Percentiles rank a stretch among this genome's conserved stretches.
phyloP scores from a whole-genome alignment of 495 filamentous ascomycete species.

The Penicillium coprophilum region DNA sequence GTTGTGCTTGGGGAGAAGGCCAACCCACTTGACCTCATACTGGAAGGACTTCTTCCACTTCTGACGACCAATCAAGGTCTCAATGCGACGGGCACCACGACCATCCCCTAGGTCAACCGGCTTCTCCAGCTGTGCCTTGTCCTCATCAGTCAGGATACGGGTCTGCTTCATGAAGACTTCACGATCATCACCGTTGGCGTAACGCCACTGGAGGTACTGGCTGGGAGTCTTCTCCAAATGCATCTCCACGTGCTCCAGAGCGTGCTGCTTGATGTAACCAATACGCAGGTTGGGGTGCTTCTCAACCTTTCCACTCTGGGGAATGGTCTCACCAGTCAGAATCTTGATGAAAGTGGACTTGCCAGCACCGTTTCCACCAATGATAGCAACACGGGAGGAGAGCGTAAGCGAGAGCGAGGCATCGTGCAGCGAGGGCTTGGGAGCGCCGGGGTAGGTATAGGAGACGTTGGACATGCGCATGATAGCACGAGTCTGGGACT shows the following conservation, averaged over 20 bases:
- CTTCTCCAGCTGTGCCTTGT: conserved; percentile 88
- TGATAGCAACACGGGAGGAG: conserved; percentile 91
- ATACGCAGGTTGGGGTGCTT: conserved; percentile 99
- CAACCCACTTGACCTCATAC: conserved; percentile 96
- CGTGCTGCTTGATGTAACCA: conserved; percentile 99
- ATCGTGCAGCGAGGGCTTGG: conserved; percentile 82
- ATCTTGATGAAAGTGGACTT: conserved; percentile 99
- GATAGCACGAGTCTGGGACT: conserved; percentile 88
- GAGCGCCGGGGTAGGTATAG: conserved; percentile 83
- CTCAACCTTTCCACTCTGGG: conserved; percentile 84
- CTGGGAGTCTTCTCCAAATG: conserved; percentile 98
- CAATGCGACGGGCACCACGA: conserved; percentile 72
- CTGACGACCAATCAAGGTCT: conserved; percentile 89
- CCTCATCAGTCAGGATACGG: conserved; percentile 78
- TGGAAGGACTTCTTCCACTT: conserved; percentile 99
- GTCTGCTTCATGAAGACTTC: conserved; percentile 98
- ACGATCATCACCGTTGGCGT: conserved; percentile 92
- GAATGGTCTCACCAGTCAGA: conserved; percentile 91
- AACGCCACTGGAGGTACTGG: conserved; percentile 98
- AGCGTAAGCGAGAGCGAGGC: conserved; percentile 84
- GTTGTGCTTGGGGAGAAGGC: conserved; percentile 88
- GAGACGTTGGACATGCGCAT: conserved; percentile 90
- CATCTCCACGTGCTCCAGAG: conserved; percentile 98
- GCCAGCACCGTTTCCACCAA: conserved; percentile 95
- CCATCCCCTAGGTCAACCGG: conserved; percentile 81